Conservation (phyloP, 2,329 filamentous ascomycete species). For the Penicillium freii region DNA sequence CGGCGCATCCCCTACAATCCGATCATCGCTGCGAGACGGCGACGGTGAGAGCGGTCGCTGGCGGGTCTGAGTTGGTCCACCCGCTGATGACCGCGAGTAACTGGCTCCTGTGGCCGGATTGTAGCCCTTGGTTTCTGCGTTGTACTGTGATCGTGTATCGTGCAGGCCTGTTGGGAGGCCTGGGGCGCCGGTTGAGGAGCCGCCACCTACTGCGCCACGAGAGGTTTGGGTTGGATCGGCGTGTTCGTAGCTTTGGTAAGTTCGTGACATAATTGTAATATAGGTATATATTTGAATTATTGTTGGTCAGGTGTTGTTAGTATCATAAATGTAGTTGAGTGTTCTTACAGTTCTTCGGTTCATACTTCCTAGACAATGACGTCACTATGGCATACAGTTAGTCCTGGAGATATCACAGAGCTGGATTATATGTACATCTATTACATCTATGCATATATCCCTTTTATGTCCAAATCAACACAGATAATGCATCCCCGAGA, state of each 20-base stretch:
- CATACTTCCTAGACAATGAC: background rate
- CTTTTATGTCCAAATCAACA: background rate
- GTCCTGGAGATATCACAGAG: background rate
- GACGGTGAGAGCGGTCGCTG: conserved; percentile 9
- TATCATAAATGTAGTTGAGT: background rate
- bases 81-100: conserved; percentile 15
- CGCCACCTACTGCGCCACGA: conserved; percentile 16
- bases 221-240: conserved; percentile 2
- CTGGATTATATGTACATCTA: too few species aligned
- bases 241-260: conserved; percentile 5
- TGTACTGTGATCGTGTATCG: conserved; percentile 19
- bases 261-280: background rate
- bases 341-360: background rate
- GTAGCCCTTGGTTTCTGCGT: conserved; percentile 19
- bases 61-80: conserved; percentile 6
- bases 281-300: background rate
- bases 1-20: conserved; percentile 13
- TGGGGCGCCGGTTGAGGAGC: conserved; percentile 31
- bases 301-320: background rate
- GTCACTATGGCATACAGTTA: background rate
- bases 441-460: background rate
- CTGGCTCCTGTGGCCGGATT: conserved; percentile 29
- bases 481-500: background rate
- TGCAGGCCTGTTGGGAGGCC: conserved; percentile 20
- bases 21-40: conserved; percentile 19